phyloP scores from a whole-genome alignment of 208 protist genomes.

The Acanthamoeba polyphaga region DNA sequence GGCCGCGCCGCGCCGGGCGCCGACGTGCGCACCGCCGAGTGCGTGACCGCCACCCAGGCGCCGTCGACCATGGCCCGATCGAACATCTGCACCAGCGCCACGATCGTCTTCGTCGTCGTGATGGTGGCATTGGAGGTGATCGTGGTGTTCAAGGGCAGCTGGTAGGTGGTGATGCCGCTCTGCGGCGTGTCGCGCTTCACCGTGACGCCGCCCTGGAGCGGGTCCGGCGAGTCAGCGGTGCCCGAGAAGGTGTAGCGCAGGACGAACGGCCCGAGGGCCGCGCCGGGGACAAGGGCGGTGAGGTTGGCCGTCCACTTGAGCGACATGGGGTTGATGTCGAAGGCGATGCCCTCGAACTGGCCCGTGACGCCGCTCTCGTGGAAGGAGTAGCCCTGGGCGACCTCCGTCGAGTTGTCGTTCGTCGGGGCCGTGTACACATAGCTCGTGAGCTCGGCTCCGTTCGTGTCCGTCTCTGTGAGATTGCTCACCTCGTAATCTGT shows the following conservation, averaged over 20 bases:
- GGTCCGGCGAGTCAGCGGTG: neutral
- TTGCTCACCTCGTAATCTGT: neutral
- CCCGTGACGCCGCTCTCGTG: neutral
- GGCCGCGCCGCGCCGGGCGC: neutral
- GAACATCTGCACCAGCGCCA: neutral
- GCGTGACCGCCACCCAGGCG: neutral
- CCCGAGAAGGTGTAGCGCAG: neutral
- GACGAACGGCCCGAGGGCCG: neutral
- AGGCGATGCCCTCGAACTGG: neutral
- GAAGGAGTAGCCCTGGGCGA: conserved; percentile 4
- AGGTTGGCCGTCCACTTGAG: conserved; percentile 37
- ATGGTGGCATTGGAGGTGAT: neutral
- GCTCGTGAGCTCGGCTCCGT: neutral
- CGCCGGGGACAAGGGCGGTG: neutral
- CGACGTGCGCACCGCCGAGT: neutral
- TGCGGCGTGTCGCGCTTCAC: neutral
- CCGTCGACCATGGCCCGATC: neutral
- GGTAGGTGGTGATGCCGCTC: neutral
- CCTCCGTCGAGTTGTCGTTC: neutral
- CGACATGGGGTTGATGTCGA: neutral
- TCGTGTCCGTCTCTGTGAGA: neutral
- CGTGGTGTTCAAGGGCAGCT: neutral
- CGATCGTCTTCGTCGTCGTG: neutral
- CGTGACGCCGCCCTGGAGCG: neutral
- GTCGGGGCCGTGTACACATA: neutral